Conservation (phyloP, 2,329 filamentous ascomycete species). For the Mollisiaceae sp. region DNA sequence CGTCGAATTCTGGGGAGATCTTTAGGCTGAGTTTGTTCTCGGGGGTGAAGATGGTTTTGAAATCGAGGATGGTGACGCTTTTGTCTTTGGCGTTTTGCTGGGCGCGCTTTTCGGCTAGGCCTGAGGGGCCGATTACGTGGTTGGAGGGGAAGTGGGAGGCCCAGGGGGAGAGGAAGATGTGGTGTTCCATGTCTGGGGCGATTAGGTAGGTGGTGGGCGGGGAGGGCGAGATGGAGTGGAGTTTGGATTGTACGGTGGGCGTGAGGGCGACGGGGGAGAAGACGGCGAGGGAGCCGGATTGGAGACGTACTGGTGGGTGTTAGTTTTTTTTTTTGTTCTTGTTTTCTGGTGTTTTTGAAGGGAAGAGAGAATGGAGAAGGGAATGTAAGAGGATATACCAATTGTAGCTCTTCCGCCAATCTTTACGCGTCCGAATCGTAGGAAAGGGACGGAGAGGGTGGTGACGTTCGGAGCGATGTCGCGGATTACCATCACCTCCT, state of each 20-base stretch:
- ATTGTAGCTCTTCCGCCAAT: constrained; percentile 88
- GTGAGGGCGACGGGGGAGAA: constrained; percentile 93
- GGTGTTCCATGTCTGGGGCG: constrained; percentile 89
- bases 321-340: constrained; percentile 14
- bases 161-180: constrained; percentile 92
- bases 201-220: constrained; percentile 75
- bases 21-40: constrained; percentile 55
- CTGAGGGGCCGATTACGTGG: constrained; percentile 81
- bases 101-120: constrained; percentile 81
- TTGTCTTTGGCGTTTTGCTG: constrained; percentile 60
- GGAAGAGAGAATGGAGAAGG: neutral
- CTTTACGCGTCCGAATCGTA: constrained; percentile 77
- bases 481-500: constrained; percentile 88
- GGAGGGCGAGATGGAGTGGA: constrained; percentile 68
- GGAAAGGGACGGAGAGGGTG: constrained; percentile 83
- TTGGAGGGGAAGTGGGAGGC: constrained; percentile 77
- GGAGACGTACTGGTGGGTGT: constrained; percentile 68
- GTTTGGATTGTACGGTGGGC: constrained; percentile 68
- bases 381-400: constrained; percentile 53
- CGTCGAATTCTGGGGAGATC: constrained; percentile 80
- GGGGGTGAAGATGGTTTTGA: constrained; percentile 70
- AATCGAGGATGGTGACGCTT: constrained; percentile 49
- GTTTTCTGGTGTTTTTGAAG: neutral
- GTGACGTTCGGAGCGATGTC: constrained; percentile 79
- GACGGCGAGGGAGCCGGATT: constrained; percentile 78